Evolutionary conservation across 2,329 filamentous ascomycete genomes (phyloP).

Genomic region (Tolypocladium album): DNA sequence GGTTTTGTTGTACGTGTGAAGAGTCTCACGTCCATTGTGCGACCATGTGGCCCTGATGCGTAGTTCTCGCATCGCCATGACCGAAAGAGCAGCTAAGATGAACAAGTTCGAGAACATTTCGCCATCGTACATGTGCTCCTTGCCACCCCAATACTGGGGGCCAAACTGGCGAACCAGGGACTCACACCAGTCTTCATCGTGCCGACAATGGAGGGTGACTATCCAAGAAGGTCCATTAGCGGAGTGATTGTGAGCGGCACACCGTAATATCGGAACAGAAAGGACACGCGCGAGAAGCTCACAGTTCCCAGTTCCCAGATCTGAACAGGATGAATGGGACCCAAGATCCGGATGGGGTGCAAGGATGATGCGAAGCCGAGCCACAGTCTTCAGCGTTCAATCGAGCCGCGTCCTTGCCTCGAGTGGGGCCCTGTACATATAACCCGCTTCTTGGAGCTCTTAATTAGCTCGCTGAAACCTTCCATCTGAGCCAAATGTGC

Average conservation of each 20-base stretch:
- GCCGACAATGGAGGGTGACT: background rate
- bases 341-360: background rate
- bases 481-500: background rate
- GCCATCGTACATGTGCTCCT: background rate
- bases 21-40: background rate
- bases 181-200: background rate
- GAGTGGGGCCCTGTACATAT: background rate
- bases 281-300: background rate
- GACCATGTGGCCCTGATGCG: background rate
- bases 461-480: background rate
- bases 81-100: background rate
- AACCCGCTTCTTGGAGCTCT: background rate
- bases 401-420: background rate
- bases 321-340: too few relatives aligned
- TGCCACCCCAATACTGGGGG: background rate
- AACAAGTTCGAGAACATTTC: background rate
- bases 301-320: background rate
- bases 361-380: background rate
- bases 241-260: background rate
- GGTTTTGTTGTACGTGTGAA: background rate
- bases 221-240: background rate
- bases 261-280: background rate
- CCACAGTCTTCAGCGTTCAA: background rate
- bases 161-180: background rate
- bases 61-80: background rate